Percentiles rank a stretch among this genome's conserved stretches.
These are phyloP conservation scores for Salix dunnii DNA, from an alignment of 345 rosid genomes.

Conservation along the genomic window DNA sequence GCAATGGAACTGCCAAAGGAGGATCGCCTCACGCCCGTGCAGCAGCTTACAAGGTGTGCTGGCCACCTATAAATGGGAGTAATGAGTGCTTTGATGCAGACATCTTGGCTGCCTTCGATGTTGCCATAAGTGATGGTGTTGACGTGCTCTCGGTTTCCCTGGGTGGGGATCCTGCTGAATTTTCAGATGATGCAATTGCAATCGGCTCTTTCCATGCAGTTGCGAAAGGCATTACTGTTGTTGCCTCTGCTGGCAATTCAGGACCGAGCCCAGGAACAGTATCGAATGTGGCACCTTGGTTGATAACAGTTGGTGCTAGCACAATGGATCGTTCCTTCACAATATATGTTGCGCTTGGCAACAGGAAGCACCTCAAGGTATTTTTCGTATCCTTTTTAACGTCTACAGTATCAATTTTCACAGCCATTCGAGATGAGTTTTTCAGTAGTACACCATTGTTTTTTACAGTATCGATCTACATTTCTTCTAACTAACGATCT, in stretches of 20 bases:
- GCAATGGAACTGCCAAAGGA: slow-evolving; percentile 62
- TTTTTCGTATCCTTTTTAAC: not conserved
- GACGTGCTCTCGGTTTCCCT: slow-evolving; percentile 53
- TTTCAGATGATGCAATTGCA: not conserved
- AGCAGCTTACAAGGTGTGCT: slow-evolving; percentile 61
- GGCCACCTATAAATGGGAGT: slow-evolving; percentile 31
- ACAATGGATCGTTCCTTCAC: slow-evolving; percentile 20
- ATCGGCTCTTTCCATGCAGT: slow-evolving; percentile 29
- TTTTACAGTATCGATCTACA: not conserved
- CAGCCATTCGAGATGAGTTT: not conserved
- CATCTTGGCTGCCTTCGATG: slow-evolving; percentile 51
- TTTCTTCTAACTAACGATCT: not conserved
- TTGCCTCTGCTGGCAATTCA: slow-evolving; percentile 27
- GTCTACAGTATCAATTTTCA: not conserved
- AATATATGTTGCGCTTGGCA: slow-evolving; percentile 18
- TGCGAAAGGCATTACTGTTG: slow-evolving; percentile 13
- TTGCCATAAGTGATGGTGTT: slow-evolving; percentile 53
- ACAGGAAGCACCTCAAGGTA: slow-evolving; percentile 19
- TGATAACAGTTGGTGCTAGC: slow-evolving; percentile 20
- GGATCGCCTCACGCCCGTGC: slow-evolving; percentile 62
- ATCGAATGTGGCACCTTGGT: slow-evolving; percentile 22
- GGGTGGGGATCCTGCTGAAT: slow-evolving; percentile 17
- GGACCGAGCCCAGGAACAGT: slow-evolving; percentile 13
- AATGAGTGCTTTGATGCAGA: slow-evolving; percentile 48
- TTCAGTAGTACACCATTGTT: not conserved